phyloP scores from a whole-genome alignment of 345 rosid species.

The Noccaea bulbosa region DNA sequence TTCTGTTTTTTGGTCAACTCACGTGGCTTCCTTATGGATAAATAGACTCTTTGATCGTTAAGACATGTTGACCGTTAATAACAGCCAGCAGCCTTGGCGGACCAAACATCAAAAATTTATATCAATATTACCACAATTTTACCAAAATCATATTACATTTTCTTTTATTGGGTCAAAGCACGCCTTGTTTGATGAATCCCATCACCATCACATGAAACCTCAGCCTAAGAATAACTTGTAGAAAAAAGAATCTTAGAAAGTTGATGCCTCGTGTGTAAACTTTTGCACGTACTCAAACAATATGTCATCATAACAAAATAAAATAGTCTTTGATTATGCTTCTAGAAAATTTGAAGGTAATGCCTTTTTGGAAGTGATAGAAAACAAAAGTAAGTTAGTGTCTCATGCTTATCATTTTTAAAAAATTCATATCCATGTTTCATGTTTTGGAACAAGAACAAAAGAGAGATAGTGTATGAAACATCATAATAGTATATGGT shows the following conservation, averaged over 20 bases:
- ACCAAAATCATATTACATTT: background rate
- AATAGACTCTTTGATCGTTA: slow-evolving; percentile 10
- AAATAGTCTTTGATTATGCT: background rate
- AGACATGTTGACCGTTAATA: slow-evolving; percentile 41
- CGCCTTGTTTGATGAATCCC: slow-evolving; percentile 40
- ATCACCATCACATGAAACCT: slow-evolving; percentile 28
- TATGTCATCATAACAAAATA: background rate
- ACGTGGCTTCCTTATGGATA: slow-evolving; percentile 9
- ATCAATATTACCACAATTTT: slow-evolving; percentile 2
- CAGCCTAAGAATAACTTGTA: background rate
- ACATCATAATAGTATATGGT: background rate
- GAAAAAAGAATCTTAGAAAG: background rate
- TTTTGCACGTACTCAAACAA: slow-evolving; percentile 21
- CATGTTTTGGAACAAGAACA: background rate
- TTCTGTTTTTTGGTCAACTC: too few relatives aligned
- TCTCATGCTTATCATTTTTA: background rate
- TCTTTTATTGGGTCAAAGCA: slow-evolving; percentile 38
- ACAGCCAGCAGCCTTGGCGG: slow-evolving; percentile 43
- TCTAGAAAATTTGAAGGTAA: slow-evolving; percentile 12
- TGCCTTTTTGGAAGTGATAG: background rate
- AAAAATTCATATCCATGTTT: background rate
- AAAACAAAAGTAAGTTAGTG: background rate
- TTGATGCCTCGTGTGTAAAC: slow-evolving; percentile 31
- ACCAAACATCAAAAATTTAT: slow-evolving; percentile 23
- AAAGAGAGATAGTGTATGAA: background rate